Evolutionary conservation across 164 flowering plant genomes (phyloP).

Genomic region (Vitis labrusca): DNA sequence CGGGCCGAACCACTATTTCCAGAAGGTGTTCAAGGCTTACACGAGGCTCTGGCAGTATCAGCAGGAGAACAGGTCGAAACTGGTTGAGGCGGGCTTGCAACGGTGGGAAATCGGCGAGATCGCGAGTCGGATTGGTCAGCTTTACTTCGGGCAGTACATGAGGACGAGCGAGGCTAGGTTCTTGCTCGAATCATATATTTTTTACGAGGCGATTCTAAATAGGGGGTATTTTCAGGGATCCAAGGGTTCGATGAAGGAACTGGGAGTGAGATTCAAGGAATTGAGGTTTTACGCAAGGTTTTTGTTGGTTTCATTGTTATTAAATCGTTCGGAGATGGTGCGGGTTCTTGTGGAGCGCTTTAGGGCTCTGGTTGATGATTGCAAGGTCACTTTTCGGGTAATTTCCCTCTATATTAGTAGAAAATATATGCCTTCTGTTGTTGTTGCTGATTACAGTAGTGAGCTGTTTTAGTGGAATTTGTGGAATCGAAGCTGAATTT

Average conservation of each 20-base stretch:
- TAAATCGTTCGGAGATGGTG: slow-evolving; percentile 68
- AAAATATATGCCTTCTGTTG: no score
- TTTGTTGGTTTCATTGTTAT: slow-evolving; percentile 70
- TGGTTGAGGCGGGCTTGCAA: slow-evolving; percentile 73
- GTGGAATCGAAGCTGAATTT: no score
- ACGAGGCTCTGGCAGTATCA: slow-evolving; percentile 87
- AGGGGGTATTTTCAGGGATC: slow-evolving; percentile 69
- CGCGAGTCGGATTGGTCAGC: slow-evolving; percentile 96
- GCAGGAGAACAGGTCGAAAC: slow-evolving; percentile 67
- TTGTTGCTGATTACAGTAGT: no score
- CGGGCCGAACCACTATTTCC: slow-evolving; percentile 41
- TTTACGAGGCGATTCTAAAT: slow-evolving; percentile 83
- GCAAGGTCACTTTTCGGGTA: slow-evolving; percentile 67
- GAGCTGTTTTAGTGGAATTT: neutral
- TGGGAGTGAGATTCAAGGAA: slow-evolving; percentile 74
- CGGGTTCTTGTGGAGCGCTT: slow-evolving; percentile 55
- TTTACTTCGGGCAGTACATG: slow-evolving; percentile 86
- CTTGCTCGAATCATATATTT: slow-evolving; percentile 73
- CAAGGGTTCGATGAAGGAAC: slow-evolving; percentile 43
- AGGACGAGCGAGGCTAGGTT: slow-evolving; percentile 83
- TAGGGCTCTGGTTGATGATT: slow-evolving; percentile 60
- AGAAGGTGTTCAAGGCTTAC: slow-evolving; percentile 89
- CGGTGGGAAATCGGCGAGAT: slow-evolving; percentile 98
- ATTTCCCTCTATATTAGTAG: neutral
- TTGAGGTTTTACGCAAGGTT: slow-evolving; percentile 91